Evolutionary conservation across 306 rosid species (phyloP).

Genomic region (Begonia masoniana): DNA sequence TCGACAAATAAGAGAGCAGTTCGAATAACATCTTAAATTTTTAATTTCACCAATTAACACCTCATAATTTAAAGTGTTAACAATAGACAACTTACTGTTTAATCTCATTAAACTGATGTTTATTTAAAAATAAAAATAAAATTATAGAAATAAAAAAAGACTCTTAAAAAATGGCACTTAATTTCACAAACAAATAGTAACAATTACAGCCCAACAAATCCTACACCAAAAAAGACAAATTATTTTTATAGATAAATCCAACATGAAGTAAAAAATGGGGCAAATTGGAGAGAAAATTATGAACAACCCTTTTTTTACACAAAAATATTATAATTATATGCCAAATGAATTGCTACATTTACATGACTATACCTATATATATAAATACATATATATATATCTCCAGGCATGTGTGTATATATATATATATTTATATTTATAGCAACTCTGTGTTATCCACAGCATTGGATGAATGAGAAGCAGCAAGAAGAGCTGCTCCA

Average conservation of each 20-base stretch:
- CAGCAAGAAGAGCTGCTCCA: conserved; percentile 85
- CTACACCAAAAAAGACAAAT: too few relatives aligned
- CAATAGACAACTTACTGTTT: too few relatives aligned
- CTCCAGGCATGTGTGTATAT: background rate
- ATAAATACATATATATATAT: conserved; percentile 29
- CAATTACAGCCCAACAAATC: too few relatives aligned
- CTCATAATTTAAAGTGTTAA: too few relatives aligned
- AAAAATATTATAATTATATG: conserved; percentile 31
- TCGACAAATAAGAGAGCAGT: too few relatives aligned
- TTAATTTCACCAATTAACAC: too few relatives aligned
- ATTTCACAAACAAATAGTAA: too few relatives aligned
- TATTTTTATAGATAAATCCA: conserved; percentile 5
- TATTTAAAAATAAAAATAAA: too few relatives aligned
- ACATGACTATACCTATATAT: conserved; percentile 27
- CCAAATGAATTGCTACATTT: conserved; percentile 52
- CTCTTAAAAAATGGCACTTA: too few relatives aligned
- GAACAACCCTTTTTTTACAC: conserved; percentile 37
- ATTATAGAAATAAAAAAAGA: too few relatives aligned
- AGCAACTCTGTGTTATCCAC: conserved; percentile 61
- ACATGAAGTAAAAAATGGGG: conserved; percentile 18
- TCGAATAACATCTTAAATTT: too few relatives aligned
- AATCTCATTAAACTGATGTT: too few relatives aligned
- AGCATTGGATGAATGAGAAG: conserved; percentile 49
- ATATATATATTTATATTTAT: conserved; percentile 30
- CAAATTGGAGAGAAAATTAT: conserved; percentile 25